Evolutionary conservation across 306 rosid genomes (phyloP).

Genomic region (Castanea crenata): DNA sequence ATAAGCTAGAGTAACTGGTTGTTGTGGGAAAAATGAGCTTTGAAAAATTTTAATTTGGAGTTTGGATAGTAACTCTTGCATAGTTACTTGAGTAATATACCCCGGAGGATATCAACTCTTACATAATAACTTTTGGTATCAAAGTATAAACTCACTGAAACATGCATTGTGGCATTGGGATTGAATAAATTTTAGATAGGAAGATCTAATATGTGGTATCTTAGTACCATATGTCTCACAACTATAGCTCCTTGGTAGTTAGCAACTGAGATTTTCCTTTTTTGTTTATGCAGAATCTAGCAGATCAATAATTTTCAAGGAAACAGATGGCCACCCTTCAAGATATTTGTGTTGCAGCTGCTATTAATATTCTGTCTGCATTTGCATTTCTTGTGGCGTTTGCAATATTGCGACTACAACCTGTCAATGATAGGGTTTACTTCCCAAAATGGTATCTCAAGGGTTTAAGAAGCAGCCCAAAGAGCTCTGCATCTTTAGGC

Average conservation of each 20-base stretch:
- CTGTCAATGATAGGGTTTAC: slow-evolving; percentile 80
- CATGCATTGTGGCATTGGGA: not conserved
- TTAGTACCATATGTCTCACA: not conserved
- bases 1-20: not conserved
- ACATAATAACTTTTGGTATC: not conserved
- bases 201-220: not conserved
- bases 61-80: not conserved
- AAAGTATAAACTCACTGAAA: not conserved
- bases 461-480: slow-evolving; percentile 82
- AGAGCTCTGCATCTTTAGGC: slow-evolving; percentile 34
- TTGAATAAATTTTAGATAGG: not conserved
- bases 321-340: slow-evolving; percentile 60
- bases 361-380: slow-evolving; percentile 64
- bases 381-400: slow-evolving; percentile 65
- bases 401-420: slow-evolving; percentile 76
- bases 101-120: not conserved
- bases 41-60: not conserved
- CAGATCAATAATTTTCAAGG: slow-evolving; percentile 27
- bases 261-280: slow-evolving; percentile 8
- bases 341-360: slow-evolving; percentile 66
- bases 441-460: slow-evolving; percentile 95
- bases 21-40: not conserved
- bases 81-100: not conserved
- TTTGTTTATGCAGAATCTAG: slow-evolving; percentile 4
- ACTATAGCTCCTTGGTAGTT: not conserved